Base-by-base conservation (phyloP, 1,139 yeast species). In the Pichia sp. region DNA sequence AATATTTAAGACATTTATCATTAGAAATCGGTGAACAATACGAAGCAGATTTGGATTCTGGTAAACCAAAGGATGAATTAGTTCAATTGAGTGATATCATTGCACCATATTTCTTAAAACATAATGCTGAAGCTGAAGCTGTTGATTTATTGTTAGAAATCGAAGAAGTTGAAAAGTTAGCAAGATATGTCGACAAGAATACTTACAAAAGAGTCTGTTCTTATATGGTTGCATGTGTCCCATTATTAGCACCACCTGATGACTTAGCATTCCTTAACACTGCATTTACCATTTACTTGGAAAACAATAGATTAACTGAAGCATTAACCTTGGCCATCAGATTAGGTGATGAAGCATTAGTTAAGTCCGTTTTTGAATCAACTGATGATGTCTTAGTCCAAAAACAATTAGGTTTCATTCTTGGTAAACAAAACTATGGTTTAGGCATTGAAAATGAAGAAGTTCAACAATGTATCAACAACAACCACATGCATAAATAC, bases 111-210 rank as follows among this genome's bases (percentile, higher is more conserved):
- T 93, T 93, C 70, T 75, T 93, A 58, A 83, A 87, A 61, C 98
- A 93, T 69, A 93, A 94, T 65, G 99, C 97, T 33, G 99, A 94
- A 69, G 96, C 97, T 10, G 99, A 93, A 66, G 99, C 99, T 1
- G 96, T 93, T 28, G 99, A 93, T 69, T 73, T 93, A 58, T 74
- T 94, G 57, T 73, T 90, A 51, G 99, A 93, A 68, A 79, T 93
- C 50, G 99, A 93, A 68, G 75, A 83, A 47, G 85, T 93, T 59
- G 96, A 88, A 61, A 80, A 82, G 62, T 73, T 94, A 54, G 84
- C 94, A 9, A 80, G 83, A 56, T 88, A 78, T 67, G 96, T 91
- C 49, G 99, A 93, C 66, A 85, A 83, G 54, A 77, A 83, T 62
- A 88, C 96, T 6, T 91, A 76, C 65, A 82, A 82, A 44, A 81